Conservation (phyloP, 495 filamentous ascomycete species). For the Eremomyces bilateralis region DNA sequence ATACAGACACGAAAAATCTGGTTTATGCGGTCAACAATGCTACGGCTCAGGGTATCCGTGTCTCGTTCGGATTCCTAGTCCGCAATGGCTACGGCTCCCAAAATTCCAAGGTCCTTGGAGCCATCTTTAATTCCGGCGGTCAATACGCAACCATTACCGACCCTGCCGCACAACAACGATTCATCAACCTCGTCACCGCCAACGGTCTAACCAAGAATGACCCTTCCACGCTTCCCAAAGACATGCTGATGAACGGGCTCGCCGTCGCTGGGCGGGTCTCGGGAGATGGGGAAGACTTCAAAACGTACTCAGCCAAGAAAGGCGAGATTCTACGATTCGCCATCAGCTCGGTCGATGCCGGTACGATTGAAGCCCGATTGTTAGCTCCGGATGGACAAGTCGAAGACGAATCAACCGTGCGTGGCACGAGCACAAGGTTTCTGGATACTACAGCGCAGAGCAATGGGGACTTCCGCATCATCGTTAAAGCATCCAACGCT, state of each 20-base stretch:
- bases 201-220: slow-evolving; percentile 16
- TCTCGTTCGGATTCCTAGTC: slow-evolving; percentile 16
- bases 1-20: slow-evolving; percentile 3
- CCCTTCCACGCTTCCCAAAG: slow-evolving; percentile 7
- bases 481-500: not conserved
- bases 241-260: slow-evolving; percentile 14
- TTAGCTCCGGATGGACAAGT: not conserved
- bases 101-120: slow-evolving; percentile 8
- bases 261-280: slow-evolving; percentile 9
- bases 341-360: slow-evolving; percentile 10
- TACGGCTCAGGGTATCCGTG: slow-evolving; percentile 9
- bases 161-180: slow-evolving; percentile 11
- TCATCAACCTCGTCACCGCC: slow-evolving; percentile 14
- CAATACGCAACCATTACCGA: slow-evolving; percentile 14
- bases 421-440: not conserved
- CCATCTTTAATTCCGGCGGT: slow-evolving; percentile 15
- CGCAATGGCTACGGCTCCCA: not conserved
- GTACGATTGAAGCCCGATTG: slow-evolving; percentile 5
- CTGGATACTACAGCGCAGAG: not conserved
- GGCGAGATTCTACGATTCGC: slow-evolving; percentile 15
- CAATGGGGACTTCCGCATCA: not conserved
- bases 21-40: slow-evolving; percentile 17
- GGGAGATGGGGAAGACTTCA: slow-evolving; percentile 2
- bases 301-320: slow-evolving; percentile 12
- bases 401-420: not conserved